Evolutionary conservation across 2,329 filamentous ascomycete species (phyloP).

Genomic region (Penicillium rolfsii): DNA sequence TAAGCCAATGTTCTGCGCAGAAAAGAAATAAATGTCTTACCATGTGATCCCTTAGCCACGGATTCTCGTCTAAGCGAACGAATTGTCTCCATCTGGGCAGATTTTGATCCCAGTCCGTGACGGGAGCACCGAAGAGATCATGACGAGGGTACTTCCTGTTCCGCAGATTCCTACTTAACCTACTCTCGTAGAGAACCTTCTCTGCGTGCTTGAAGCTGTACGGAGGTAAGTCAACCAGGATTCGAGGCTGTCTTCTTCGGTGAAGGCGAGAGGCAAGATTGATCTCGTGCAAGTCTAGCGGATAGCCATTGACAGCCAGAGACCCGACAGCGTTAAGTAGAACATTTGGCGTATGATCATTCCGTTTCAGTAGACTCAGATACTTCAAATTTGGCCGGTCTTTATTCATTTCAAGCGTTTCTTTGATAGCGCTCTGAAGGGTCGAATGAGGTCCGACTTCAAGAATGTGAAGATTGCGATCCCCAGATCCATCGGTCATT

Average conservation of each 20-base stretch:
- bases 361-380: conserved; percentile 31
- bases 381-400: conserved; percentile 27
- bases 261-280: conserved; percentile 21
- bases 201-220: conserved; percentile 37
- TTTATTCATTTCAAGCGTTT: conserved; percentile 22
- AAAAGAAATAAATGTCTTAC: conserved; percentile 15
- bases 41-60: conserved; percentile 38
- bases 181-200: conserved; percentile 31
- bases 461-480: conserved; percentile 26
- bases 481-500: background rate
- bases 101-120: conserved; percentile 34
- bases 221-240: conserved; percentile 33
- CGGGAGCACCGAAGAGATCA: conserved; percentile 37
- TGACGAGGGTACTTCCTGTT: conserved; percentile 33
- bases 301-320: conserved; percentile 25
- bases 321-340: conserved; percentile 28
- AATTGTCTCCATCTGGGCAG: conserved; percentile 37
- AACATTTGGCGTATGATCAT: conserved; percentile 21
- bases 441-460: conserved; percentile 41
- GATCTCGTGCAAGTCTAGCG: conserved; percentile 30
- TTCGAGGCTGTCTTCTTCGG: conserved; percentile 7
- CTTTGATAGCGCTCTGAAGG: conserved; percentile 34
- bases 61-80: conserved; percentile 34
- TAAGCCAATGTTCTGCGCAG: background rate
- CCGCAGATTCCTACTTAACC: conserved; percentile 34